phyloP scores from a whole-genome alignment of 2,329 filamentous ascomycete genomes.

The Sordariomycetes sp. region DNA sequence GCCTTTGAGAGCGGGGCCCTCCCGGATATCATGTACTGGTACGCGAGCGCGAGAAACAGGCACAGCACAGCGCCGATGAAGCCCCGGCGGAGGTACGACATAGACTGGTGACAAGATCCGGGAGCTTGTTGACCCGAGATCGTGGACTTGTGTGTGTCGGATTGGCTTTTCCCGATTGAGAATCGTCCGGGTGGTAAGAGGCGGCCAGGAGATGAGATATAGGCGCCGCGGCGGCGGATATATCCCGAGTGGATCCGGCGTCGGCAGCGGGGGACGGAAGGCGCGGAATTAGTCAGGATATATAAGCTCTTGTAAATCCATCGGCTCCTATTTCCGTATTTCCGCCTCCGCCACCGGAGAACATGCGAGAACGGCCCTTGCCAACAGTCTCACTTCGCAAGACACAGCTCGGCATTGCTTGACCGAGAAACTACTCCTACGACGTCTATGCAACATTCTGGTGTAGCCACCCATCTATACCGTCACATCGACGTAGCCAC shows the following conservation, averaged over 20 bases:
- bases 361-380: background rate
- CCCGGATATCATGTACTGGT: background rate
- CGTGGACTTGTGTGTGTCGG: background rate
- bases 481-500: conserved; percentile 13
- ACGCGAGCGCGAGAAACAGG: background rate
- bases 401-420: background rate
- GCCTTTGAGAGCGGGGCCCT: background rate
- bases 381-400: background rate
- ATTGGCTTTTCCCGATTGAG: background rate
- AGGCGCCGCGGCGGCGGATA: background rate
- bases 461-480: background rate
- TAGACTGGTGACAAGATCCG: background rate
- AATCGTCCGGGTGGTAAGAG: background rate
- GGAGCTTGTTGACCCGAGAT: background rate
- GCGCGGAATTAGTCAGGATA: background rate
- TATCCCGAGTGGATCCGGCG: background rate
- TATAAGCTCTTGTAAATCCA: background rate
- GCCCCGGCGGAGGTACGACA: conserved; percentile 2
- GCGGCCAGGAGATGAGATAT: background rate
- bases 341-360: background rate
- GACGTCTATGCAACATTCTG: background rate
- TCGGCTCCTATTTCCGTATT: background rate
- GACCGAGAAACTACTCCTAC: background rate
- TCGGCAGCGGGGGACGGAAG: background rate
- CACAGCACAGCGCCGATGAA: conserved; percentile 1